Conservation (phyloP, 1,284 basidiomycete species). For the Cryptococcus sp. region DNA sequence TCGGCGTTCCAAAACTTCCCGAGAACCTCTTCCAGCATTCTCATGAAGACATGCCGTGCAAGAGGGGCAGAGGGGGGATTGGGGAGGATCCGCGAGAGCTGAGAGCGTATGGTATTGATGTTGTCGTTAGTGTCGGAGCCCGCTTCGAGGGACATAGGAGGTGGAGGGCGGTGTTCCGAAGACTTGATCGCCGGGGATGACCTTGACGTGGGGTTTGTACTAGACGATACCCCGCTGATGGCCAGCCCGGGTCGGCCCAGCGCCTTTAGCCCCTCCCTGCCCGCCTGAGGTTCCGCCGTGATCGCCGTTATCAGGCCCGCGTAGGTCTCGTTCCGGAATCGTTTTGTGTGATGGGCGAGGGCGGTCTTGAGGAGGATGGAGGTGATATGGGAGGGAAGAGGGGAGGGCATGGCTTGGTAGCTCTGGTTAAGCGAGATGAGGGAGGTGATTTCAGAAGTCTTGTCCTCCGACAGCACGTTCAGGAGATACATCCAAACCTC, state of each 20-base stretch:
- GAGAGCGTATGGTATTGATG: conserved; percentile 24
- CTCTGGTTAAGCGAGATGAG: conserved; percentile 32
- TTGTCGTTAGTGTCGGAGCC: conserved; percentile 1
- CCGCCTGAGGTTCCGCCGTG: conserved; percentile 30
- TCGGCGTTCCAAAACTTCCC: conserved; percentile 42
- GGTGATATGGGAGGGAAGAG: conserved; percentile 32
- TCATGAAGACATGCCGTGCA: conserved; percentile 33
- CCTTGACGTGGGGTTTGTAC: not conserved
- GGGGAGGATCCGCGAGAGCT: conserved; percentile 33
- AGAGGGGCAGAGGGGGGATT: conserved; percentile 38
- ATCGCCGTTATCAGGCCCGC: conserved; percentile 43
- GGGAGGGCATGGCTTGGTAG: conserved; percentile 32
- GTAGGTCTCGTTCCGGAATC: conserved; percentile 47
- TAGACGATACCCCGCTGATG: not conserved
- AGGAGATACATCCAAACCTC: conserved; percentile 52
- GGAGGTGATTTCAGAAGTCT: conserved; percentile 44
- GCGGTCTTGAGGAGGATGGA: conserved; percentile 37
- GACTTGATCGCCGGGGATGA: not conserved
- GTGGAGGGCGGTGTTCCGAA: not conserved
- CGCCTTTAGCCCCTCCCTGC: not conserved
- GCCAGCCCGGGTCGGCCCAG: not conserved
- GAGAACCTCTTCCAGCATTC: conserved; percentile 41
- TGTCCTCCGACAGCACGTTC: conserved; percentile 40
- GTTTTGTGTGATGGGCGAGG: conserved; percentile 41
- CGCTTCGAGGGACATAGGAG: not conserved